These are phyloP conservation scores for Russula foetens DNA, from an alignment of 768 basidiomycete species.

Conservation along the genomic window DNA sequence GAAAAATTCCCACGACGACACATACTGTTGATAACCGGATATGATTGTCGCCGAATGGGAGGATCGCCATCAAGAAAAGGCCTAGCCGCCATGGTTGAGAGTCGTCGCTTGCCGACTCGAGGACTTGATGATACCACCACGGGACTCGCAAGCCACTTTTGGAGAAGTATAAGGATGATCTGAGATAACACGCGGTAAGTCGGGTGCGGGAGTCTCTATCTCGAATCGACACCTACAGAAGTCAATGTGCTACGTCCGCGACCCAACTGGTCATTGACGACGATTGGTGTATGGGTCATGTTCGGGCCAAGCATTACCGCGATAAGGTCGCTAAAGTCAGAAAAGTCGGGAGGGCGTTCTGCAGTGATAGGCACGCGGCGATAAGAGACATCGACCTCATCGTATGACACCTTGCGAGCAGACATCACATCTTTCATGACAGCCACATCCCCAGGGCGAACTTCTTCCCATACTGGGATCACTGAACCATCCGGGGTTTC, in stretches of 20 bases:
- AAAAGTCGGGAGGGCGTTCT: conserved; percentile 70
- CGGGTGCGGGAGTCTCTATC: not conserved
- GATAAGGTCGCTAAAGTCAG: conserved; percentile 69
- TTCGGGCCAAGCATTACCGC: conserved; percentile 66
- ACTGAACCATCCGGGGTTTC: conserved; percentile 84
- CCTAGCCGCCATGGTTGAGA: conserved; percentile 38
- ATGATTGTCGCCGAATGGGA: conserved; percentile 47
- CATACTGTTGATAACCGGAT: conserved; percentile 86
- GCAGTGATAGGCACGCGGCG: conserved; percentile 89
- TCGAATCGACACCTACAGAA: conserved; percentile 43
- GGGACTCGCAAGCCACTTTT: conserved; percentile 62
- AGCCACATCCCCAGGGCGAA: conserved; percentile 57
- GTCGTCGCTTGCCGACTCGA: conserved; percentile 29
- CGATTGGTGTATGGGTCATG: conserved; percentile 66
- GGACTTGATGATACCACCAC: conserved; percentile 32
- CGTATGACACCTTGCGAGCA: conserved; percentile 33
- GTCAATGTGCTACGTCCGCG: conserved; percentile 86
- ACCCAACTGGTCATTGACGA: conserved; percentile 94
- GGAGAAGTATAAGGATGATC: conserved; percentile 77
- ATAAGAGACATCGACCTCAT: conserved; percentile 65
- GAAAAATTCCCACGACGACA: not conserved
- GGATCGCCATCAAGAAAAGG: conserved; percentile 23
- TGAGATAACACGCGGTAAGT: conserved; percentile 24
- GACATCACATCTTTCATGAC: conserved; percentile 88
- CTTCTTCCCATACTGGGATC: conserved; percentile 93